Base-by-base conservation (phyloP, 163 green algal species). In the Scenedesmus sp. region DNA sequence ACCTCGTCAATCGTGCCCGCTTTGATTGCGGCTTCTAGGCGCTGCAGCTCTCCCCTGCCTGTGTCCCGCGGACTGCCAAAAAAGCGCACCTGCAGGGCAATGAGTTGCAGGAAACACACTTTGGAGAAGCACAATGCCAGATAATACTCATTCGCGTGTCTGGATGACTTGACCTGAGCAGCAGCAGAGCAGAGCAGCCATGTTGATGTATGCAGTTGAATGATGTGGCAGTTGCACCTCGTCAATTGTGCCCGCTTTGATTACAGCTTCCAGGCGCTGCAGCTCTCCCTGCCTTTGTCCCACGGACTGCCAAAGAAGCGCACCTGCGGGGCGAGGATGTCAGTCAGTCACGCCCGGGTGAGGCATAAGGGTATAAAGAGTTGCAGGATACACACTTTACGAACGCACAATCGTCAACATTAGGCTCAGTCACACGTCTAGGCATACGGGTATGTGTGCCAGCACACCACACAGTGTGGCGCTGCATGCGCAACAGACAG, bases 1-100 rank as follows among this genome's bases (percentile, higher is more conserved):
- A 84, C 77, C 81, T 86, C 54, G 81, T 86, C 81, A 3, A 86
- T 86, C 8, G 81, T 67, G 52, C 81, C 81, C 12, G 52, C 54
- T 34, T 70, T 86, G 0, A 86, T 26, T 15, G 15, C 57, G 3
- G 52, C 52, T 18, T 86, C 81, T 3, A 86, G 54, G 10, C 54
- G 64, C 23, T 67, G 26, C 4, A 86, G 64, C 52, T 86, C 52
- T 8, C 81, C 81, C 8, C 9, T 67, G 13, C 81, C 81, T 3
- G 23, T 86, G 54, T 86, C 81, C 12, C 54, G 18, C 4, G 13
- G 20, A 16, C 81, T 86, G 81, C 81, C 81, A 26, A 86, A 86
- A 13, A 66, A 56, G 13, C 81, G 81, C 16, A 86, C 54, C 81
- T 86, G 81, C 52, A 46, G 34, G 34, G 23, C 26, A 26, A 84